Evolutionary conservation across 768 basidiomycete genomes (phyloP), one percentile per base, ranked within the genome.

Genomic region (Boletus subcaerulescens): DNA sequence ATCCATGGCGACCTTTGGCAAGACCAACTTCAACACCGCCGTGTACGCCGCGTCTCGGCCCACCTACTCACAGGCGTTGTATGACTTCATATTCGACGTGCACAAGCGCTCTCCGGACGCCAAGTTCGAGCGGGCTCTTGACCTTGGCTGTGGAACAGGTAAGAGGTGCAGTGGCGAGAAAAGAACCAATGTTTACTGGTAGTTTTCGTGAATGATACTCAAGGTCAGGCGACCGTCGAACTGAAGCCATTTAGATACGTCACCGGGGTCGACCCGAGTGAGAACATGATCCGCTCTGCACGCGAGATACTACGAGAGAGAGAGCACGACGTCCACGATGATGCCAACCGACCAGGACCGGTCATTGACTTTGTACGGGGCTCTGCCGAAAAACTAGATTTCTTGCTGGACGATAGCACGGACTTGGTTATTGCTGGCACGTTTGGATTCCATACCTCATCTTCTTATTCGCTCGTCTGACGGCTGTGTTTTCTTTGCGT

Each of bases 61-160:
- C 26, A 85, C 83, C 1, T 91, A 91, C 62, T 89, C 90, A 1
- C 66, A 70, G 6, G 71, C 76, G 32, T 73, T 91, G n/a, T 90
- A 81, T 64, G 80, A 87, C 29, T 76, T 80, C 35, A 73, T 91
- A 32, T 82, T 82, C 53, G 64, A 74, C 2, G 85, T 80, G 61
- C 89, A 91, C 61, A 66, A 64, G 17, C 60, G 55, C 33, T 48
- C 58, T 38, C 49, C 44, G 3, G 38, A 49, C 3, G 61, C 71
- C 15, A 59, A 63, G 56, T 87, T 82, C 74, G 77, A 82, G 14
- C 74, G 76, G 35, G 87, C 86, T 0, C 74, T 90, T 0, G 91
- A 93, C 60, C 65, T 91, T 10, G 89, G 91, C 3, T 93, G 91
- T 67, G 90, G 92, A 24, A 89, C 91, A 41, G 86, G 89, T 87